Conservation (phyloP, 306 rosid species). For the Medicago lupulina region DNA sequence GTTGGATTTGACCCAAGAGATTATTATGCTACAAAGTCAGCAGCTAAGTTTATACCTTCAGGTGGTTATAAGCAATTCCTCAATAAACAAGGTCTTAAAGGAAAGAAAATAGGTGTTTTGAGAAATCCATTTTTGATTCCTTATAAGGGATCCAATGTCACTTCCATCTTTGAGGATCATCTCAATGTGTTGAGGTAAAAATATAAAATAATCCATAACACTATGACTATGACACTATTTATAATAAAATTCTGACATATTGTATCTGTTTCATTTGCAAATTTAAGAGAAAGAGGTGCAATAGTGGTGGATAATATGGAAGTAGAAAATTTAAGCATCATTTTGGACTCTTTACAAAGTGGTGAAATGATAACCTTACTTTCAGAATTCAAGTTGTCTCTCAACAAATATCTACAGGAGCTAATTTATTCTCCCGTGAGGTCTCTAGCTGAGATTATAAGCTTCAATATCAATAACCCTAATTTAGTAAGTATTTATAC, state of each 20-base stretch:
- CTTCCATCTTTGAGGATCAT: slow-evolving; percentile 55
- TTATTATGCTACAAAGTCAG: slow-evolving; percentile 55
- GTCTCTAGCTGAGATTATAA: slow-evolving; percentile 59
- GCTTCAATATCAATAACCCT: slow-evolving; percentile 59
- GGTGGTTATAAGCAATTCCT: slow-evolving; percentile 72
- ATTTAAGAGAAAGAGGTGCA: slow-evolving; percentile 70
- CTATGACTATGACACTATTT: neutral
- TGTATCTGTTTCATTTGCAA: slow-evolving; percentile 2
- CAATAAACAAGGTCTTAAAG: slow-evolving; percentile 57
- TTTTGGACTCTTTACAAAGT: slow-evolving; percentile 41
- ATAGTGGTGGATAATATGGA: slow-evolving; percentile 65
- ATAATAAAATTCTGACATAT: neutral
- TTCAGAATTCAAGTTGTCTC: slow-evolving; percentile 60
- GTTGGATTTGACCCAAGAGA: slow-evolving; percentile 69
- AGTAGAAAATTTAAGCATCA: slow-evolving; percentile 47
- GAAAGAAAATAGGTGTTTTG: slow-evolving; percentile 72
- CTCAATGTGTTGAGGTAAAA: slow-evolving; percentile 52
- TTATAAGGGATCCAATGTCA: slow-evolving; percentile 45
- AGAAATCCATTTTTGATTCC: slow-evolving; percentile 55
- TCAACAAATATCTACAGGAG: slow-evolving; percentile 54
- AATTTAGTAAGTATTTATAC: slow-evolving; percentile 43
- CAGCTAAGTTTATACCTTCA: slow-evolving; percentile 55
- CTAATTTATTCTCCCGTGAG: slow-evolving; percentile 58
- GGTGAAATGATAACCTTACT: slow-evolving; percentile 46
- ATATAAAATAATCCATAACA: neutral